Base-by-base conservation (phyloP, 2,329 filamentous ascomycete species). In the Botryosphaeria dothidea region DNA sequence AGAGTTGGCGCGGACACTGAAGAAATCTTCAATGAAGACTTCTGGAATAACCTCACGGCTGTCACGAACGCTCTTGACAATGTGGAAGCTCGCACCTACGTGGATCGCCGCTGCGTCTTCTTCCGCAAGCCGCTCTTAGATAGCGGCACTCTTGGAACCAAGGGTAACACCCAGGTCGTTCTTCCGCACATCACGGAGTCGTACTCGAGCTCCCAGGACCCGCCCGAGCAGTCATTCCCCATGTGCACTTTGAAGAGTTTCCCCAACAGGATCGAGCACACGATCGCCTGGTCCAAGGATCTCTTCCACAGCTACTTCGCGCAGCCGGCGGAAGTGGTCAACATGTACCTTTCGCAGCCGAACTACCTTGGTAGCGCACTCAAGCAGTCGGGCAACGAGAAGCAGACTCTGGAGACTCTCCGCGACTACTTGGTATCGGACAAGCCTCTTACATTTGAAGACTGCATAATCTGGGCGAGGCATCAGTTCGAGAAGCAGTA, bases 161-260 rank as follows among this genome's bases (percentile, higher is more conserved):
- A 99, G 84, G 95, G 95, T 73, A 99, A 99, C 81, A 97, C 93
- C 6, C 95, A 99, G 75, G 95, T 99, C 66, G 89, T 99, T 56
- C 85, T 99, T 65, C 96, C 95, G 11, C 86, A 88, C 71, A 82
- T 97, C 68, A 98, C 95, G 0, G 96, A 99, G 79, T 98, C 95
- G 0, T 99, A 99, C 82, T 97, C 95, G 0, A 92, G 90, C 73
- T 98, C 95, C 21, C 94, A 97, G 77, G 96, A 99, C 77, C 95
- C 95, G 1, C 95, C 95, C 0, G 96, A 99, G 84, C 93, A 97
- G 82, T 96, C 95, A 0, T 98, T 99, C 85, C 95, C 95, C 0
- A 98, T 98, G 93, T 99, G 95, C 79, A 98, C 95, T 4, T 85
- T 99, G 67, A 88, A 92, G 74, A 97, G 93, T 79, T 99, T 99